Base-by-base conservation (phyloP, 768 basidiomycete genomes). In the Clitopilus hobsonii region DNA sequence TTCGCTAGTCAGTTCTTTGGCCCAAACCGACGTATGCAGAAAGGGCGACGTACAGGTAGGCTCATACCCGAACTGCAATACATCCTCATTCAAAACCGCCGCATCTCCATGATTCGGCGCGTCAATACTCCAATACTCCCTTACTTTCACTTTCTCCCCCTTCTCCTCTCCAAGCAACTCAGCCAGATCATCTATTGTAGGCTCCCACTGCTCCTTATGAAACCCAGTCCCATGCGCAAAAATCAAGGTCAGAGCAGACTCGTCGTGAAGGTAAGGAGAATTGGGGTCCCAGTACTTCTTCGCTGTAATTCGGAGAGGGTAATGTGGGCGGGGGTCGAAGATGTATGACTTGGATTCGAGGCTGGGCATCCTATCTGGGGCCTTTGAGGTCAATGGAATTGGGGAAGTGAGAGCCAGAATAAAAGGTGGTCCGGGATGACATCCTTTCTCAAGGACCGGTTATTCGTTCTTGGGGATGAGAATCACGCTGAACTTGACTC, bases 201-300 rank as follows among this genome's bases (percentile, higher is more conserved):
- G 81, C 58, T 84, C 82, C 79, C 80, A 84, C n/a, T 72, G 71
- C 59, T 84, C 83, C 58, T 84, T 84, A 61, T 78, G 78, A 61
- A 78, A 81, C 0, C 82, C 75, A 1, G 78, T 81, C 6, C 75
- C 81, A 58, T 84, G 83, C 1, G 79, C 63, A 51, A 82, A 74
- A 27, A 84, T 63, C 26, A 83, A 65, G 0, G 83, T 83, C 10
- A 75, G 49, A 0, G 75, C 81, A 16, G 70, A 67, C 0, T 67
- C 60, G 47, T 79, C 76, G 20, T 68, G 51, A 3, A 69, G 58
- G 48, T 69, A 54, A 16, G 68, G 65, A 0, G 70, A 73, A 1
- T 67, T 56, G 1, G 70, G 58, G n/a, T 63, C 58, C 76, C 74
- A 77, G 61, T 81, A 83, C 6, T 78, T 77, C 54, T 80, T 83